Conservation (phyloP, 2,329 filamentous ascomycete genomes). For the Clarireedia sp. region DNA sequence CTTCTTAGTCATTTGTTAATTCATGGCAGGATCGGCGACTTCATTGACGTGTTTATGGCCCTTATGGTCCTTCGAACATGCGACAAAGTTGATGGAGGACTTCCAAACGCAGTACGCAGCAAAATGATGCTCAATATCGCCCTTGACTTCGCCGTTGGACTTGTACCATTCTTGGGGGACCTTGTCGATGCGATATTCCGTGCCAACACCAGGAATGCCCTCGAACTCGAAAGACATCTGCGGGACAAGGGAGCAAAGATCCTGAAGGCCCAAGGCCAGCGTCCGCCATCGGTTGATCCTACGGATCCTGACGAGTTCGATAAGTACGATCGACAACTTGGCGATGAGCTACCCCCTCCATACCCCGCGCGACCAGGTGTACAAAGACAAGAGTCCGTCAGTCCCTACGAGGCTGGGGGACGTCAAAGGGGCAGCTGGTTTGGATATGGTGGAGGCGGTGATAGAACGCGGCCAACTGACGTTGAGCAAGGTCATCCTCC, state of each 20-base stretch:
- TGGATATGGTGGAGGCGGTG: conserved; percentile 23
- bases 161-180: conserved; percentile 72
- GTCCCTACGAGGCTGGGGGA: conserved; percentile 10
- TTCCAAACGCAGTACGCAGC: conserved; percentile 51
- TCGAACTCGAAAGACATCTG: conserved; percentile 55
- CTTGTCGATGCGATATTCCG: conserved; percentile 61
- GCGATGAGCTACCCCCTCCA: conserved; percentile 23
- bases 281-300: conserved; percentile 42
- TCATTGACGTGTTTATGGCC: conserved; percentile 64
- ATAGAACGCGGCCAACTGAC: conserved; percentile 27
- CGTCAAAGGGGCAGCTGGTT: conserved; percentile 23
- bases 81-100: conserved; percentile 65
- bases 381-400: conserved; percentile 1
- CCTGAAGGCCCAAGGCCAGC: conserved; percentile 39
- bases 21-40: conserved; percentile 59
- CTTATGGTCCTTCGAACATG: conserved; percentile 68
- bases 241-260: conserved; percentile 58
- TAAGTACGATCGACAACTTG: conserved; percentile 19
- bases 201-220: conserved; percentile 69
- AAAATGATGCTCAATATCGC: conserved; percentile 77
- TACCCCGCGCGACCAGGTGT: conserved; percentile 19
- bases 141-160: conserved; percentile 64
- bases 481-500: conserved; percentile 19
- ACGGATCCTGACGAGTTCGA: conserved; percentile 47
- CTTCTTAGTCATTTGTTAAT: conserved; percentile 14